A percentile compares a stretch with the other conserved stretches of the same genome.
Evolutionary conservation across 208 protist genomes (phyloP).

Genomic region (Wallacemonas sp.): DNA sequence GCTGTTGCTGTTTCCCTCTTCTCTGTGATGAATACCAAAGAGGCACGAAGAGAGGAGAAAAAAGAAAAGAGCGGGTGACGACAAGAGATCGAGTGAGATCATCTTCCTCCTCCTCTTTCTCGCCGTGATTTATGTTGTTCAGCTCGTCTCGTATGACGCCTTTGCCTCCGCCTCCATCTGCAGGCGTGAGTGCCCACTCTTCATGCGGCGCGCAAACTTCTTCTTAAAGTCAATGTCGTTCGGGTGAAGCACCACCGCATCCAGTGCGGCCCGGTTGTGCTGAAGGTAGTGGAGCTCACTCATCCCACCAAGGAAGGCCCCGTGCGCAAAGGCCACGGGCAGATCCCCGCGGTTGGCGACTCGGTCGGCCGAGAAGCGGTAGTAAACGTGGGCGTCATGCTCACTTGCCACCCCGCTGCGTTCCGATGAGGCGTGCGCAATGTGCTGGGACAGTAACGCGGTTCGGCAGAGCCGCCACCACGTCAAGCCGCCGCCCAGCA

Average conservation of each 20-base stretch:
- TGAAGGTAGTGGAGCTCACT: slow-evolving; percentile 71
- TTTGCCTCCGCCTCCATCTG: slow-evolving; percentile 64
- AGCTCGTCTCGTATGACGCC: neutral
- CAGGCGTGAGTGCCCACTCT: slow-evolving; percentile 48
- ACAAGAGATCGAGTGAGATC: neutral
- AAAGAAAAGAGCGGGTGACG: neutral
- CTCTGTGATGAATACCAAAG: slow-evolving; percentile 8
- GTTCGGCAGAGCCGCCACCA: slow-evolving; percentile 3
- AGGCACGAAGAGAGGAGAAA: neutral
- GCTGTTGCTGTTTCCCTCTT: neutral
- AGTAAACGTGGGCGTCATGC: neutral
- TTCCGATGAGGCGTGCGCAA: neutral
- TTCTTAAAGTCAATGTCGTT: slow-evolving; percentile 77
- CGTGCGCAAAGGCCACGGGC: slow-evolving; percentile 71
- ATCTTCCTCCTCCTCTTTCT: no score
- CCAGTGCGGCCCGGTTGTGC: slow-evolving; percentile 61
- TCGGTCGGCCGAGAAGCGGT: neutral
- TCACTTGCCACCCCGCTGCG: neutral
- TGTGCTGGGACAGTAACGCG: neutral
- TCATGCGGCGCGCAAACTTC: slow-evolving; percentile 65
- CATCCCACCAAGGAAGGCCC: slow-evolving; percentile 54
- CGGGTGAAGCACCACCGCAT: slow-evolving; percentile 76
- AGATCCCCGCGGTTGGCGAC: slow-evolving; percentile 1
- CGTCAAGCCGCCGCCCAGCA: neutral
- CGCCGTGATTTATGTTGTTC: neutral